Base-by-base conservation (phyloP, 1,284 basidiomycete genomes). In the Moniliella sp. region DNA sequence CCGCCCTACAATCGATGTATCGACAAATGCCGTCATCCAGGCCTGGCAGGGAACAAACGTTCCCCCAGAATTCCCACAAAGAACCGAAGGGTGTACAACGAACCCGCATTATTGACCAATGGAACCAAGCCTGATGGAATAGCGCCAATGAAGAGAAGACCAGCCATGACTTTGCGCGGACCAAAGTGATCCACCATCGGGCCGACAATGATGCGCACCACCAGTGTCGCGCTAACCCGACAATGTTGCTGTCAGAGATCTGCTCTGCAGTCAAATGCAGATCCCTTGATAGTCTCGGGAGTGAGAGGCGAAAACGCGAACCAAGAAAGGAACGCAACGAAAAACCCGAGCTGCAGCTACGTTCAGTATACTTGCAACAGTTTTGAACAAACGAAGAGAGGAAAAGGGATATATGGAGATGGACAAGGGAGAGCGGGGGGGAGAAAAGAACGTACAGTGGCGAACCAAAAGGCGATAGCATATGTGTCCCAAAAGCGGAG, bases 231-330 rank as follows among this genome's bases (percentile, higher is more conserved):
- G 19, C 61, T 1, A 74, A 58, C 1, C 71, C 69, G 31, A 72
- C 53, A 33, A 75, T 66, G 45, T 73, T 74, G 2, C 70, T 71
- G 49, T 73, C 70, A 15, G 64, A 64, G 18, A 71, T 57, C 50
- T 72, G 62, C 2, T 52, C 58, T 10, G 61, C 39, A 2, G 69
- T 67, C 11, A 75, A 56, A 1, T 66, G 55, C 33, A 75, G 64
- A 48, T 75, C 73, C 4, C 38, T 67, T 69, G 52, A 75, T 72
- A 3, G 67, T 70, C 25, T 73, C 70, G 0, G 72, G 68, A 27
- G 73, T 66, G 7, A 75, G 64, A 0, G 72, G 72, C 11, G 71
- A 64, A 48, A 74, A 74, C 0, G 72, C 72, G 39, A 75, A 75
- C 73, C 73, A 75, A 10, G 70, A 68, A 13, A 72, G 50, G 42